Evolutionary conservation across 805 yeast genomes (phyloP), one percentile per base, ranked within the genome.

Genomic region (Danielia oregonensis): DNA sequence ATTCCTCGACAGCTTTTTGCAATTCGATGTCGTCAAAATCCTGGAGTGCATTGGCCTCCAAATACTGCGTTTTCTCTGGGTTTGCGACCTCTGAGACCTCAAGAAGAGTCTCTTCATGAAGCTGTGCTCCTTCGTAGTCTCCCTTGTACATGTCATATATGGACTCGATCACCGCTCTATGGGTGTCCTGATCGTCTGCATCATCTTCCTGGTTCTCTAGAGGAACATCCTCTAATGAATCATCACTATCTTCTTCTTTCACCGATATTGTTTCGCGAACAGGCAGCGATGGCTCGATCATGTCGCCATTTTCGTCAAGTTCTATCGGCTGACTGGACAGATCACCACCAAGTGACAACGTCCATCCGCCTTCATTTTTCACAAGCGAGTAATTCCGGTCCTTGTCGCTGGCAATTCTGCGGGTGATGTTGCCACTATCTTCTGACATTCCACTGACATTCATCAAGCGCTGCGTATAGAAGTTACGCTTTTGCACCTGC

Each of bases 401-500:
- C 43, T 74, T 78, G 47, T 88, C 96, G 25, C 97, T 86, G 0
- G 96, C 88, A 4, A 93, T 76, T 33, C 96, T 68, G 37, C 76
- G 61, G 6, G 72, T 63, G 0, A 69, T 57, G 35, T 62, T 69
- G 2, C 49, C 48, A 4, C 70, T 66, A 10, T 68, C 74, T 26
- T 68, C 78, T 24, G 82, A 84, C 78, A 86, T 71, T 0, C 97
- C 97, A 6, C 86, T 75, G 1, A 83, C 78, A 43, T 79, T 80
- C 86, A 93, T 82, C 24, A 93, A 65, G 44, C 78, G 73, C 59
- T 93, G 97, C 0, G 98, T 91, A 46, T 83, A 79, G 53, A 76
- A 88, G 56, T 93, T 93, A 42, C 99, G 71, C 55, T 87, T 87
- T 46, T 86, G 84, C 1, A 93, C 97, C 76, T 91, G 85, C 48